phyloP scores from a whole-genome alignment of 2,329 filamentous ascomycete genomes.

The Cladosporium sphaerospermum region DNA sequence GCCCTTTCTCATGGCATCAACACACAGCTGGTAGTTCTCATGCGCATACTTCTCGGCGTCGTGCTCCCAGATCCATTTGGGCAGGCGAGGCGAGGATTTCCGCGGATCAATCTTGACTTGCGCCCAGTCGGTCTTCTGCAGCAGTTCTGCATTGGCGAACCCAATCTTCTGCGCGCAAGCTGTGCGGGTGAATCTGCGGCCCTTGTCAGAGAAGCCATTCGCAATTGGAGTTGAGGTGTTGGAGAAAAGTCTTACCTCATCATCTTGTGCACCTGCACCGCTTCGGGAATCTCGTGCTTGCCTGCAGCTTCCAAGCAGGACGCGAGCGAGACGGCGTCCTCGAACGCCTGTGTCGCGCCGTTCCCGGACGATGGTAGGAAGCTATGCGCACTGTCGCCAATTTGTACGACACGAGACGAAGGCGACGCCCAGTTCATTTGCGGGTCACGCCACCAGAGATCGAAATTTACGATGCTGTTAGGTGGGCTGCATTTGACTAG shows the following conservation, averaged over 20 bases:
- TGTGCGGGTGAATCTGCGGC: slow-evolving; percentile 15
- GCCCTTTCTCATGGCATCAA: slow-evolving; percentile 34
- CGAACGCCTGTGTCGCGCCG: slow-evolving; percentile 48
- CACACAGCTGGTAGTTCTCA: slow-evolving; percentile 18
- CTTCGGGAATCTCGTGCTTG: slow-evolving; percentile 32
- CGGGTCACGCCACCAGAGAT: slow-evolving; percentile 50
- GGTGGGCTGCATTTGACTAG: slow-evolving; percentile 36
- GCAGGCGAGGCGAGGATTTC: slow-evolving; percentile 2
- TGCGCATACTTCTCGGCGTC: slow-evolving; percentile 19
- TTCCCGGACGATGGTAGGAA: slow-evolving; percentile 50
- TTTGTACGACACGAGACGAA: slow-evolving; percentile 43
- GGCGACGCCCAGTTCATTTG: slow-evolving; percentile 47
- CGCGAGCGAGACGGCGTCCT: slow-evolving; percentile 46
- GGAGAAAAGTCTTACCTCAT: slow-evolving; percentile 30
- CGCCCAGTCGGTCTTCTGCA: slow-evolving; percentile 10
- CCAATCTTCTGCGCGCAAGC: slow-evolving; percentile 20
- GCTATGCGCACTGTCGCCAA: slow-evolving; percentile 51
- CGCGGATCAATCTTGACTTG: slow-evolving; percentile 11
- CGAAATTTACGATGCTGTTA: slow-evolving; percentile 42
- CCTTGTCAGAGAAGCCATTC: neutral
- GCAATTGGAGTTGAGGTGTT: neutral
- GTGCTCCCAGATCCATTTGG: slow-evolving; percentile 17
- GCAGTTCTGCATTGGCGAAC: slow-evolving; percentile 14
- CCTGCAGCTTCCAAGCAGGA: slow-evolving; percentile 40
- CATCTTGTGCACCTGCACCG: slow-evolving; percentile 29